Conservation (phyloP, 805 yeast species). For the Candida montana region DNA sequence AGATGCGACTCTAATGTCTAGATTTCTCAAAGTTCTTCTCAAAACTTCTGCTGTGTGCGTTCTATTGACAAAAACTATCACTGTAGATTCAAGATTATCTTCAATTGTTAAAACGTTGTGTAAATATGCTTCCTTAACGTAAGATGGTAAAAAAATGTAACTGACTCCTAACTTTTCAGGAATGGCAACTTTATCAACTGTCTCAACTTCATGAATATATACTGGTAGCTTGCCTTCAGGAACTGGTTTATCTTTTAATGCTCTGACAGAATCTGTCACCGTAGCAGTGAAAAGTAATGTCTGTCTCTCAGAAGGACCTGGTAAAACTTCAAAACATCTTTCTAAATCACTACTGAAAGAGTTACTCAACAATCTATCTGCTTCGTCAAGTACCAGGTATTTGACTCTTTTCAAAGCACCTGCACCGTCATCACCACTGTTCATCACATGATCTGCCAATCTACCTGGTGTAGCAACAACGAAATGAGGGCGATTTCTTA, state of each 20-base stretch:
- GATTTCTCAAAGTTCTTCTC: constrained; percentile 64
- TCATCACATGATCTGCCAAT: constrained; percentile 82
- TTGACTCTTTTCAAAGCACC: constrained; percentile 73
- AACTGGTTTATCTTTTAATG: constrained; percentile 59
- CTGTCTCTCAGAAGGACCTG: constrained; percentile 69
- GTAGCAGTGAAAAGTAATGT: constrained; percentile 94
- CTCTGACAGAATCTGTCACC: constrained; percentile 84
- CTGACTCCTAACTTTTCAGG: constrained; percentile 65
- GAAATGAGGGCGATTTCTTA: constrained; percentile 85
- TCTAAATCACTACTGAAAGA: constrained; percentile 78
- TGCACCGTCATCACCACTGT: constrained; percentile 84
- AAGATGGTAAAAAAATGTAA: constrained; percentile 76
- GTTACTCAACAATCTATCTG: constrained; percentile 82
- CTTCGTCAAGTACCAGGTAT: constrained; percentile 89
- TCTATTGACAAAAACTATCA: constrained; percentile 86
- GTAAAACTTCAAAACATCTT: constrained; percentile 66
- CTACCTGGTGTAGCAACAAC: constrained; percentile 97
- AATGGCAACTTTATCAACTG: constrained; percentile 69
- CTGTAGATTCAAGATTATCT: constrained; percentile 59
- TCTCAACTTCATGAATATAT: constrained; percentile 70
- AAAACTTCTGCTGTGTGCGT: constrained; percentile 86
- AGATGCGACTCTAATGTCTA: constrained; percentile 81
- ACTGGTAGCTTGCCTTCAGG: constrained; percentile 50
- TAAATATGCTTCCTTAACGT: constrained; percentile 86
- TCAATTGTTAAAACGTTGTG: constrained; percentile 61